Evolutionary conservation across 1,284 basidiomycete species (phyloP).

Genomic region (Gymnopus androsaceus): DNA sequence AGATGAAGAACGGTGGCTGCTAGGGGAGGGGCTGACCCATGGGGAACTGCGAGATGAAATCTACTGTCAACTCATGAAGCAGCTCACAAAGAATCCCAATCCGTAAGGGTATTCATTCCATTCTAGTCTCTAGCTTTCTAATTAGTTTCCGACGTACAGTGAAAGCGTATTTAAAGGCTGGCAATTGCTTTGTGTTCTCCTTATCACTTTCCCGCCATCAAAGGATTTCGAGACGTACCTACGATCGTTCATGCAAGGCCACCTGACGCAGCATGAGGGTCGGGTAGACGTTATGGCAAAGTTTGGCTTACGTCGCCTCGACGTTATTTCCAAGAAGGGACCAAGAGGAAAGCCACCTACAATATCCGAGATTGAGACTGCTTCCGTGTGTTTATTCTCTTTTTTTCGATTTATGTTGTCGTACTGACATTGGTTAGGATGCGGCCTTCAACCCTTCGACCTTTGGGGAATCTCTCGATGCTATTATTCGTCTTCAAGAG

Average conservation of each 20-base stretch:
- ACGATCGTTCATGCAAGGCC: constrained; percentile 73
- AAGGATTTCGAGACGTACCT: constrained; percentile 88
- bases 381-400: constrained; percentile 55
- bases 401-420: neutral
- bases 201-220: constrained; percentile 87
- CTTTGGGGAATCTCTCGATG: constrained; percentile 86
- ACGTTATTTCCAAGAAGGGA: constrained; percentile 75
- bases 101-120: constrained; percentile 45
- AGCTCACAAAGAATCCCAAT: constrained; percentile 80
- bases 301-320: constrained; percentile 76
- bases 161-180: constrained; percentile 87
- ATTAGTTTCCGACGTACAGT: constrained; percentile 37
- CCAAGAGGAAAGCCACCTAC: constrained; percentile 82
- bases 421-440: constrained; percentile 49
- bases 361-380: constrained; percentile 83
- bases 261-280: constrained; percentile 65
- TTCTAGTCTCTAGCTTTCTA: constrained; percentile 7
- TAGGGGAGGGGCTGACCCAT: constrained; percentile 74
- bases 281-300: constrained; percentile 88
- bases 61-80: constrained; percentile 90
- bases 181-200: constrained; percentile 86
- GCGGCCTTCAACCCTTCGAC: constrained; percentile 93
- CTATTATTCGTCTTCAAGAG: constrained; percentile 80
- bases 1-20: constrained; percentile 86
- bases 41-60: constrained; percentile 89